Evolutionary conservation across 1,284 basidiomycete genomes (phyloP).

Genomic region (Farysia itapuensis): DNA sequence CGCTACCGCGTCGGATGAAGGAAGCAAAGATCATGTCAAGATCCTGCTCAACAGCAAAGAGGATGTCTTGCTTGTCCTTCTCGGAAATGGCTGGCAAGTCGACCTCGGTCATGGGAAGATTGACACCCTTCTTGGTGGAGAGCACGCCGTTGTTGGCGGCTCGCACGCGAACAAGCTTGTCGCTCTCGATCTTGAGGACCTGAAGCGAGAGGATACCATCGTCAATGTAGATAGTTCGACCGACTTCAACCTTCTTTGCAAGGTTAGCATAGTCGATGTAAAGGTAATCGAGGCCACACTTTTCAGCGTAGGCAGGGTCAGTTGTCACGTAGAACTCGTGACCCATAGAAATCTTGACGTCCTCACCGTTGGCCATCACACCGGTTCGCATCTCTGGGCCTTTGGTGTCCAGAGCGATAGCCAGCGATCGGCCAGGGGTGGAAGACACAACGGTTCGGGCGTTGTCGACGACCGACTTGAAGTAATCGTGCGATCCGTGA

Average conservation of each 20-base stretch:
- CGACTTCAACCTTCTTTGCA: slow-evolving; percentile 89
- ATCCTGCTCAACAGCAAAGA: slow-evolving; percentile 93
- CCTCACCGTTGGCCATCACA: slow-evolving; percentile 79
- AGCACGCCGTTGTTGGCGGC: slow-evolving; percentile 90
- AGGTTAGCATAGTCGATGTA: slow-evolving; percentile 72
- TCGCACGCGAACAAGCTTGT: slow-evolving; percentile 68
- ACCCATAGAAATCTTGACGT: slow-evolving; percentile 83
- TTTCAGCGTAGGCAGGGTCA: slow-evolving; percentile 77
- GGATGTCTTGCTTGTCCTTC: slow-evolving; percentile 84
- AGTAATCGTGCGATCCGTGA: slow-evolving; percentile 58
- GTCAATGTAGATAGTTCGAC: slow-evolving; percentile 95
- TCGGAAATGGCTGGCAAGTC: slow-evolving; percentile 96
- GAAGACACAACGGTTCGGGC: slow-evolving; percentile 49
- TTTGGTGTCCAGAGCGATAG: slow-evolving; percentile 99
- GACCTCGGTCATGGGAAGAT: slow-evolving; percentile 95
- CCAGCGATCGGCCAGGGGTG: slow-evolving; percentile 77
- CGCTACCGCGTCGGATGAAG: slow-evolving; percentile 56
- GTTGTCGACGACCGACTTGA: slow-evolving; percentile 58
- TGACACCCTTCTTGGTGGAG: slow-evolving; percentile 97
- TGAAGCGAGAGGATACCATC: slow-evolving; percentile 95
- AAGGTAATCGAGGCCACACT: slow-evolving; percentile 75
- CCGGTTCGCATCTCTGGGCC: slow-evolving; percentile 99
- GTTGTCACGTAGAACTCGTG: slow-evolving; percentile 93
- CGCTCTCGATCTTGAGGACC: slow-evolving; percentile 72
- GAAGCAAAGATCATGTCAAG: slow-evolving; percentile 79